A percentile compares a stretch with the other conserved stretches of the same genome.
Evolutionary conservation across 352 stramenopile genomes (phyloP).

Genomic region (Globisporangium nagaii): DNA sequence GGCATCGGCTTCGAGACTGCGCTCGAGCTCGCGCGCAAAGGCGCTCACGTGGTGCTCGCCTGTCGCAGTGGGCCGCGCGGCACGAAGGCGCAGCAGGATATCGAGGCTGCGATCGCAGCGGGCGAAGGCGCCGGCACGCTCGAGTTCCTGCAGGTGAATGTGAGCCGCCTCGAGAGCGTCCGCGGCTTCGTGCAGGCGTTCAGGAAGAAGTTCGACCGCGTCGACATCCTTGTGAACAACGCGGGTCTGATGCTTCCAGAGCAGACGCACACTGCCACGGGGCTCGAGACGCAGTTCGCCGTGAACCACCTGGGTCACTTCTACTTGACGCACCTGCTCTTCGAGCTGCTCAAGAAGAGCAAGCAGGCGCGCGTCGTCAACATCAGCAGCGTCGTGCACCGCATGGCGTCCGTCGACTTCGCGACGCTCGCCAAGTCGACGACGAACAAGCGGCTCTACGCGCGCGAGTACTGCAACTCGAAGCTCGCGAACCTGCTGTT

Average conservation of each 20-base stretch:
- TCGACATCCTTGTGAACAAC: conserved; percentile 62
- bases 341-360: conserved; percentile 32
- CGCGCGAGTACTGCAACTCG: conserved; percentile 43
- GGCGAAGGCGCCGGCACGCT: conserved; percentile 3
- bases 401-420: conserved; percentile 22
- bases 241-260: conserved; percentile 35
- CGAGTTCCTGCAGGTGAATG: conserved; percentile 40
- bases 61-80: conserved; percentile 46
- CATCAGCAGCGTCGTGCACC: conserved; percentile 31
- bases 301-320: conserved; percentile 65
- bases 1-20: conserved; percentile 83
- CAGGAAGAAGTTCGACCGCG: conserved; percentile 23
- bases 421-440: conserved; percentile 19
- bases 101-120: conserved; percentile 15
- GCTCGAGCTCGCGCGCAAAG: conserved; percentile 42
- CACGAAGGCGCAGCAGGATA: conserved; percentile 20
- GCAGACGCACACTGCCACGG: conserved; percentile 26
- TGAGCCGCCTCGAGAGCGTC: conserved; percentile 33
- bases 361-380: conserved; percentile 26
- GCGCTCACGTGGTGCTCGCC: conserved; percentile 76
- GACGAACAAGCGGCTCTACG: conserved; percentile 23
- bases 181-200: conserved; percentile 29
- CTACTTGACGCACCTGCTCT: conserved; percentile 42
- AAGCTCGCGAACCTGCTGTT: conserved; percentile 45
- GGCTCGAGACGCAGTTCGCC: conserved; percentile 53